Evolutionary conservation across 2,329 filamentous ascomycete genomes (phyloP), one percentile per base, ranked within the genome.

Genomic region (Curvularia sp.): DNA sequence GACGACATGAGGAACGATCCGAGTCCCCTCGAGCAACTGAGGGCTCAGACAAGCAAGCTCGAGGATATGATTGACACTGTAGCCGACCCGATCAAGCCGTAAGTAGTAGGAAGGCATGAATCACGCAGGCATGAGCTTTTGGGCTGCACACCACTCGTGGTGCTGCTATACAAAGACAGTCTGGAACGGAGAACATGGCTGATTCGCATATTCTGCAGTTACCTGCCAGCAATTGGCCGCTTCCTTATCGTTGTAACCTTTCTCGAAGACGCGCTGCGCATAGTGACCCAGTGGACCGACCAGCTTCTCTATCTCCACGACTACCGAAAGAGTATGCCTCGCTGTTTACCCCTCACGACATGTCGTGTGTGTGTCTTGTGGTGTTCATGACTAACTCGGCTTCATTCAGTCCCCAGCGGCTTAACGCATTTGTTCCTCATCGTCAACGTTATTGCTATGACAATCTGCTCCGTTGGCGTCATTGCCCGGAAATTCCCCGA

Each of bases 241-340:
- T 98, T 98, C 80, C 81, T 99, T 68, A 99, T 99, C 70, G 95
- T 99, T 55, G 95, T 98, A 53, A 99, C 95, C 62, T 99, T 99
- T 81, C 84, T 99, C 70, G 95, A 99, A 80, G 95, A 99, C 82
- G 92, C 93, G 49, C 83, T 99, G 63, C 88, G 95, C 77, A 99
- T 99, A 80, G 83, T 98, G 71, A 99, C 95, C 68, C 95, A 99
- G 87, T 99, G 95, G 93, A 88, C 78, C 75, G 95, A 98, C 77
- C 95, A 99, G 83, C 86, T 99, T 60, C 83, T 91, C 60, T 99
- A 98, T 78, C 87, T 99, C 53, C 89, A 90, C 77, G 91, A 97
- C 72, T 98, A 96, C 84, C 86, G 94, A 76, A 86, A 92, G 78
- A 97, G 94, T 98, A 90, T 55, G 70, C 64, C 25, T 54, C 6